Evolutionary conservation across 768 basidiomycete species (phyloP).

Genomic region (Rhodotorula toruloides): DNA sequence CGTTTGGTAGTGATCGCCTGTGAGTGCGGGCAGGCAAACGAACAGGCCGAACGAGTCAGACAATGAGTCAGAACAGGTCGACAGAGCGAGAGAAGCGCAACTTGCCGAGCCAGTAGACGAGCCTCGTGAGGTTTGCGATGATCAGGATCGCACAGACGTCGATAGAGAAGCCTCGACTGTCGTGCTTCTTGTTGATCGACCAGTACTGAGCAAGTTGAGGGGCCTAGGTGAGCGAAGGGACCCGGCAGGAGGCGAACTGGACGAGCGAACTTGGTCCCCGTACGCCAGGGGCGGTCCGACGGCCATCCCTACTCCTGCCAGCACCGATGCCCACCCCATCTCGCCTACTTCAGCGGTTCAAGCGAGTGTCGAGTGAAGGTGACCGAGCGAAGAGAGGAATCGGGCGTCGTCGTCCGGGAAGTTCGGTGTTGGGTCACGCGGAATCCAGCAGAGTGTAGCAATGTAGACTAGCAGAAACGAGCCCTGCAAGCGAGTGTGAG

Average conservation of each 20-base stretch:
- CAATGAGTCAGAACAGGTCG: neutral
- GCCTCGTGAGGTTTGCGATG: conserved; percentile 36
- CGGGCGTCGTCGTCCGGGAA: too few species aligned
- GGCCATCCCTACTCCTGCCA: conserved; percentile 24
- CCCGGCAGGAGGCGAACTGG: neutral
- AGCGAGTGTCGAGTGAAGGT: too few species aligned
- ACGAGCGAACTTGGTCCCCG: conserved; percentile 12
- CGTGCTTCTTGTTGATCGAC: conserved; percentile 34
- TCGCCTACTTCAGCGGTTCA: too few species aligned
- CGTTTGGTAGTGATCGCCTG: conserved; percentile 36
- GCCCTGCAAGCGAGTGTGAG: too few species aligned
- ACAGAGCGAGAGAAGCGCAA: neutral
- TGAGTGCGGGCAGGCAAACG: neutral
- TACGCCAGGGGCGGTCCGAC: conserved; percentile 38
- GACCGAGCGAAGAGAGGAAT: neutral
- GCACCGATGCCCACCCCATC: conserved; percentile 13
- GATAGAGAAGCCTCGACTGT: conserved; percentile 30
- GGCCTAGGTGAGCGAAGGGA: neutral
- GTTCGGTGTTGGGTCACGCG: too few species aligned
- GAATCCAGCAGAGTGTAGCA: too few species aligned
- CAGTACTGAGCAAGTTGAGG: conserved; percentile 10
- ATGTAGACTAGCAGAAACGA: too few species aligned
- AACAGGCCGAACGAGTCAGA: neutral
- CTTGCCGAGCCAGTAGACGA: conserved; percentile 27
- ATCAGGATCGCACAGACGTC: conserved; percentile 37